Conservation (phyloP, 2,329 filamentous ascomycete genomes). For the Rutstroemia sp. region DNA sequence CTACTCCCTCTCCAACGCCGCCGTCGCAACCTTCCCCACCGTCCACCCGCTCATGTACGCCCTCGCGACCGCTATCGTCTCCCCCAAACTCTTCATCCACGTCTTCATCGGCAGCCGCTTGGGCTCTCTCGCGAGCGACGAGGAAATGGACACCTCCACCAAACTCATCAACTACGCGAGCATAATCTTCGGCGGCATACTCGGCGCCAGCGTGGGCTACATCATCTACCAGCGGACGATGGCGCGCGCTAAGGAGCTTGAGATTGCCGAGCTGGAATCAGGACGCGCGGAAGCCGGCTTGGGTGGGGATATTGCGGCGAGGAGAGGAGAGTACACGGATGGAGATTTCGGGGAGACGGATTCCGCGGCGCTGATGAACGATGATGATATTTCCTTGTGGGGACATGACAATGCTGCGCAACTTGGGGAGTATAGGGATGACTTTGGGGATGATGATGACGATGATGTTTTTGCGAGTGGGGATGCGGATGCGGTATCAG, state of each 20-base stretch:
- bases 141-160: conserved; percentile 71
- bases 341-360: conserved; percentile 14
- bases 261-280: conserved; percentile 26
- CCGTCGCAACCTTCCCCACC: conserved; percentile 86
- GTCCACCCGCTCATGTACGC: conserved; percentile 71
- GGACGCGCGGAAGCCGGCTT: conserved; percentile 12
- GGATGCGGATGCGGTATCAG: conserved; percentile 13
- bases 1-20: conserved; percentile 89
- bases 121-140: conserved; percentile 71
- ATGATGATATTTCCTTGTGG: conserved; percentile 30
- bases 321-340: conserved; percentile 18
- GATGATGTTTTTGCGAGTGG: conserved; percentile 22
- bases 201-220: conserved; percentile 71
- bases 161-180: conserved; percentile 78
- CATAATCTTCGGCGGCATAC: conserved; percentile 62
- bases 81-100: conserved; percentile 83
- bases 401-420: conserved; percentile 18
- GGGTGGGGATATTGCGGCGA: conserved; percentile 4
- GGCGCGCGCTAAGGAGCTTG: conserved; percentile 52
- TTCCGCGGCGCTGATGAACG: conserved; percentile 25
- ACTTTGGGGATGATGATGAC: conserved; percentile 26
- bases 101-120: conserved; percentile 86
- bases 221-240: conserved; percentile 75
- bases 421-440: conserved; percentile 22
- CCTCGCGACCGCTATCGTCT: conserved; percentile 72